Conservation (phyloP, 2,329 filamentous ascomycete genomes). For the Simplicillium sp. region DNA sequence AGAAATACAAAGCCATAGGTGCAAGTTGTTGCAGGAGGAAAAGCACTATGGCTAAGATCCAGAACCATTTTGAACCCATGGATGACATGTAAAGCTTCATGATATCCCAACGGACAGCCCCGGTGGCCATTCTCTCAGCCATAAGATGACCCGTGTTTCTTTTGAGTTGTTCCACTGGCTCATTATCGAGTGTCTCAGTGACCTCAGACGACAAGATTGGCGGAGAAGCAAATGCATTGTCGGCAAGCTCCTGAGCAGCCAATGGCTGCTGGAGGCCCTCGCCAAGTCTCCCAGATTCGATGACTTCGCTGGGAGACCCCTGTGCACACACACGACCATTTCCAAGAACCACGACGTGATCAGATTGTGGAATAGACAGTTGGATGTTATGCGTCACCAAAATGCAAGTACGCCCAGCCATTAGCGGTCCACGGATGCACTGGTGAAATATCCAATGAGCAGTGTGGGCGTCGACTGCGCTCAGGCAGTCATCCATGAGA, state of each 20-base stretch:
- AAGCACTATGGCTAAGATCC: slow-evolving; percentile 63
- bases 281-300: slow-evolving; percentile 78
- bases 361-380: slow-evolving; percentile 72
- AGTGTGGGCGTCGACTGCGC: slow-evolving; percentile 93
- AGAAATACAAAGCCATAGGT: slow-evolving; percentile 80
- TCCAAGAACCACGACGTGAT: slow-evolving; percentile 75
- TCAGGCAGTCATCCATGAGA: slow-evolving; percentile 91
- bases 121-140: slow-evolving; percentile 72
- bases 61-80: slow-evolving; percentile 98
- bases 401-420: slow-evolving; percentile 83
- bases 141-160: slow-evolving; percentile 43
- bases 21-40: slow-evolving; percentile 79
- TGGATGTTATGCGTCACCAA: slow-evolving; percentile 91
- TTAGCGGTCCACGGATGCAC: slow-evolving; percentile 80
- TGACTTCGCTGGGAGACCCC: slow-evolving; percentile 69
- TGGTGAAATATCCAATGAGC: slow-evolving; percentile 97
- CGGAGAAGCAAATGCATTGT: slow-evolving; percentile 60
- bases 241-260: slow-evolving; percentile 73
- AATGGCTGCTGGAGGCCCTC: slow-evolving; percentile 80
- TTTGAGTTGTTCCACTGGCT: slow-evolving; percentile 31
- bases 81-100: slow-evolving; percentile 75
- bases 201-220: slow-evolving; percentile 63
- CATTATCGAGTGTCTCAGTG: slow-evolving; percentile 51
- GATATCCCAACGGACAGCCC: slow-evolving; percentile 80
- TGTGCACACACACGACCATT: slow-evolving; percentile 74